phyloP scores from a whole-genome alignment of 176 grass and related monocot genomes.

The Aegilops speltoides region DNA sequence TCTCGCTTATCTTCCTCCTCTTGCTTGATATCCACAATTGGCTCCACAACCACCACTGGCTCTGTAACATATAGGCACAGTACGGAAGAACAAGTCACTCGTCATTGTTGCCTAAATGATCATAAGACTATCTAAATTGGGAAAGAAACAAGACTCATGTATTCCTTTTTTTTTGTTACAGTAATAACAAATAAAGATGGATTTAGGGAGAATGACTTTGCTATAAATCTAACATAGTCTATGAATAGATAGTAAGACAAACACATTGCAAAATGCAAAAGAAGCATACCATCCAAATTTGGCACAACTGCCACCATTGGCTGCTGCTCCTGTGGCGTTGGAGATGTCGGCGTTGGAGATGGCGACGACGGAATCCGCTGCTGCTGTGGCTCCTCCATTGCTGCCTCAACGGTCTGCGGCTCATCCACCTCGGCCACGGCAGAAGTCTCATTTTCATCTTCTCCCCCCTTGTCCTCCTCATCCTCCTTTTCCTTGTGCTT shows the following conservation, averaged over 20 bases:
- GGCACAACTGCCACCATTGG: constrained; percentile 35
- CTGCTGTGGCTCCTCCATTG: background rate
- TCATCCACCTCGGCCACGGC: constrained; percentile 13
- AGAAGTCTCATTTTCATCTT: constrained; percentile 15
- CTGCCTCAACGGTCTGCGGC: background rate
- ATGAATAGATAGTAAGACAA: constrained; percentile 41
- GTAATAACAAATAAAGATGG: constrained; percentile 18
- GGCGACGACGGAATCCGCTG: background rate
- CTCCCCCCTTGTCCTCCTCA: background rate
- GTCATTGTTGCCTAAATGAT: constrained; percentile 4
- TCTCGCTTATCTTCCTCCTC: constrained; percentile 35
- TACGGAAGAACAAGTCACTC: constrained; percentile 34
- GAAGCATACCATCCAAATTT: constrained; percentile 45
- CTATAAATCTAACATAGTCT: constrained; percentile 23
- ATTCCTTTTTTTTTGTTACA: constrained; percentile 19
- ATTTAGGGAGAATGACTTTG: constrained; percentile 13
- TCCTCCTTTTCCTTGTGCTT: constrained; percentile 8
- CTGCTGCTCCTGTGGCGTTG: constrained; percentile 26
- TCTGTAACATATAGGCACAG: constrained; percentile 38
- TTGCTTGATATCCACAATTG: constrained; percentile 19
- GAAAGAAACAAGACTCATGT: constrained; percentile 24
- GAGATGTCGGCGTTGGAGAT: constrained; percentile 10
- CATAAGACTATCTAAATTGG: constrained; percentile 15
- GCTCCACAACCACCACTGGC: constrained; percentile 16
- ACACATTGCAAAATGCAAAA: constrained; percentile 20